These are phyloP conservation scores for Wickerhamiella shivajii DNA, from an alignment of 805 yeast species.

Conservation along the genomic window DNA sequence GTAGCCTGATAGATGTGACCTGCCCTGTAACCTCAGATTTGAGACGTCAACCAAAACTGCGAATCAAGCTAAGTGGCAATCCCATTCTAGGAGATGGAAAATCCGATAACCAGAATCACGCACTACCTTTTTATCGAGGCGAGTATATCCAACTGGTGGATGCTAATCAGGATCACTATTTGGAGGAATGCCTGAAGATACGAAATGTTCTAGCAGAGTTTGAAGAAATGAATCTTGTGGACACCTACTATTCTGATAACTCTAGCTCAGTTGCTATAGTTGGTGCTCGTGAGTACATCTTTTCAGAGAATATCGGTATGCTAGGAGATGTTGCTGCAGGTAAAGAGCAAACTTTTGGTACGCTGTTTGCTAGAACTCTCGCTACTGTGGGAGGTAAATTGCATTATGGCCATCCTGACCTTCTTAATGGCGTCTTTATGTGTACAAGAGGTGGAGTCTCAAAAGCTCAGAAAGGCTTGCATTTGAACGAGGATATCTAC, in stretches of 20 bases:
- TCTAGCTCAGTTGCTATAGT: constrained; percentile 48
- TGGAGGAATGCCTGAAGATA: constrained; percentile 70
- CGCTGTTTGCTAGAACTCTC: constrained; percentile 66
- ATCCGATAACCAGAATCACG: constrained; percentile 70
- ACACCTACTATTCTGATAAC: constrained; percentile 17
- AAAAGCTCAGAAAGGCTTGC: constrained; percentile 70
- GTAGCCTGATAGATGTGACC: constrained; percentile 57
- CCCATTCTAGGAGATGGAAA: constrained; percentile 80
- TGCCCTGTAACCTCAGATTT: constrained; percentile 49
- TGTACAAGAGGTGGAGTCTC: constrained; percentile 79
- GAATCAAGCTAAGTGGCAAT: constrained; percentile 57
- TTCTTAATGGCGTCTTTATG: constrained; percentile 61
- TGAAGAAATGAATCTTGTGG: constrained; percentile 33
- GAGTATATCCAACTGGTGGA: constrained; percentile 69
- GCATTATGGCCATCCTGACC: constrained; percentile 82
- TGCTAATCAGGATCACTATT: constrained; percentile 72
- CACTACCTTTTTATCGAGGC: constrained; percentile 61
- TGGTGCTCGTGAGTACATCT: constrained; percentile 73
- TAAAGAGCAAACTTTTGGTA: constrained; percentile 78
- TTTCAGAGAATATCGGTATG: constrained; percentile 69
- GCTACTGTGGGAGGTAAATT: constrained; percentile 73
- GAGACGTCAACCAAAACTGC: constrained; percentile 43
- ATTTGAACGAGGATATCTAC: constrained; percentile 72
- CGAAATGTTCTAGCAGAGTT: constrained; percentile 64
- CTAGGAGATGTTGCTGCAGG: constrained; percentile 82